Percentiles rank a stretch among this genome's conserved stretches.
Evolutionary conservation across 1,284 basidiomycete species (phyloP).

Genomic region (Cutaneotrichosporon mucoides): DNA sequence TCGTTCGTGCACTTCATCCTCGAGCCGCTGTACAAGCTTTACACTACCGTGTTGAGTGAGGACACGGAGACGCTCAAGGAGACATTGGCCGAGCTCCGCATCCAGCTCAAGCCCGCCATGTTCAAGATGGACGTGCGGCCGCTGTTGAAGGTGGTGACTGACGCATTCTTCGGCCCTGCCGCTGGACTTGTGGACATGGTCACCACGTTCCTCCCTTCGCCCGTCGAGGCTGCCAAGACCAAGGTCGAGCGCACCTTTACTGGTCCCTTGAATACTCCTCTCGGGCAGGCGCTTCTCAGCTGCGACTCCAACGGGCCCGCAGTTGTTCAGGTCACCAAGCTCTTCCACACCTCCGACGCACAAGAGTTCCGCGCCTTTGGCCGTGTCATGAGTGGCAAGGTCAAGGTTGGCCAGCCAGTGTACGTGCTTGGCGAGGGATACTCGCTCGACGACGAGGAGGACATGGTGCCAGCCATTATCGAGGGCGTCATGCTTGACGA

Average conservation of each 20-base stretch:
- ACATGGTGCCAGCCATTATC: conserved; percentile 83
- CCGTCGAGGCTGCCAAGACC: conserved; percentile 61
- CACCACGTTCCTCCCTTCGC: conserved; percentile 81
- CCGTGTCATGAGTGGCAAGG: conserved; percentile 86
- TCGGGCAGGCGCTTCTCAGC: conserved; percentile 72
- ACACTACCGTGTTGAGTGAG: conserved; percentile 86
- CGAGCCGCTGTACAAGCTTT: conserved; percentile 95
- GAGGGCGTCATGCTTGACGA: conserved; percentile 88
- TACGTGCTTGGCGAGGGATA: conserved; percentile 98
- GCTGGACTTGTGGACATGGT: conserved; percentile 91
- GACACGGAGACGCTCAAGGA: conserved; percentile 76
- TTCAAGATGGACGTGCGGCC: conserved; percentile 99
- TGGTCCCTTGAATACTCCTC: conserved; percentile 73
- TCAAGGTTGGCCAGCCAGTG: conserved; percentile 73
- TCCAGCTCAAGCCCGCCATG: conserved; percentile 84
- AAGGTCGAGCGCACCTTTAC: conserved; percentile 84
- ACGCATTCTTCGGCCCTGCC: conserved; percentile 91
- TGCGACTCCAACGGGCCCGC: conserved; percentile 82
- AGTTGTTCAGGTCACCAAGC: conserved; percentile 87
- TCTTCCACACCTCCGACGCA: conserved; percentile 94
- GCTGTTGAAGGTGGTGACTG: conserved; percentile 84
- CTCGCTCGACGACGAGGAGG: conserved; percentile 96
- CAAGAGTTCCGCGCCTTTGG: conserved; percentile 94
- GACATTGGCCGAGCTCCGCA: conserved; percentile 76
- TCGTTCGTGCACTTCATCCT: conserved; percentile 96